A percentile compares a stretch with the other conserved stretches of the same genome.
Conservation (phyloP, 805 yeast species). For the Candida xyloterini region DNA sequence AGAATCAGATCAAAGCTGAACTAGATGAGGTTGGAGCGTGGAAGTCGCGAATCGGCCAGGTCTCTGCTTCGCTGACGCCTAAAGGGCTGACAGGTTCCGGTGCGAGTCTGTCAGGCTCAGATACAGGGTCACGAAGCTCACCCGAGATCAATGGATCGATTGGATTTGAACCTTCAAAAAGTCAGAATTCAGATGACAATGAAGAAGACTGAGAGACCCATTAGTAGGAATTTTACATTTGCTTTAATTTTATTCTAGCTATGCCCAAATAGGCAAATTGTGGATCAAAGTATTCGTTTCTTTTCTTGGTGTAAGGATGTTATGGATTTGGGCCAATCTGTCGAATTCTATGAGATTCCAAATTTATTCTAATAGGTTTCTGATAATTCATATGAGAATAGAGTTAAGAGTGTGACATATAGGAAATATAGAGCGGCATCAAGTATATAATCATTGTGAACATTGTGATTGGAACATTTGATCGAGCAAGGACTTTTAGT, state of each 20-base stretch:
- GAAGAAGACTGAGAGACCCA: constrained; percentile 4
- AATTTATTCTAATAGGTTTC: constrained; percentile 5
- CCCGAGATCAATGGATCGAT: constrained; percentile 8
- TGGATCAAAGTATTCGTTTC: neutral
- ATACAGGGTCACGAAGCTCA: constrained; percentile 15
- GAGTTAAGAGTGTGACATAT: constrained; percentile 7
- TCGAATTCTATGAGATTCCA: constrained; percentile 7
- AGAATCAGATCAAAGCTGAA: constrained; percentile 42
- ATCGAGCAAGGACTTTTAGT: neutral
- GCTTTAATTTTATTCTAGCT: neutral
- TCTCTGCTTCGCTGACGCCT: constrained; percentile 4
- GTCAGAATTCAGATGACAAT: constrained; percentile 15
- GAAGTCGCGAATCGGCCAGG: constrained; percentile 5
- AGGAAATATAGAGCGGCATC: constrained; percentile 1
- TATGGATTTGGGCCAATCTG: neutral
- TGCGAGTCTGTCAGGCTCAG: constrained; percentile 9
- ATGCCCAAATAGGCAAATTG: constrained; percentile 7
- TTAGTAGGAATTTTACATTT: constrained; percentile 1
- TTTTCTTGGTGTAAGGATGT: constrained; percentile 6
- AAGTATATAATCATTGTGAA: neutral
- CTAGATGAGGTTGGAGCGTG: constrained; percentile 3
- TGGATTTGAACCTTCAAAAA: constrained; percentile 6
- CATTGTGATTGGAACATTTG: constrained; percentile 4
- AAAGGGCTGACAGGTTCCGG: constrained; percentile 5
- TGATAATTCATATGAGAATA: constrained; percentile 8